Conservation (phyloP, 305 asterid species). For the Solanum hybrid region DNA sequence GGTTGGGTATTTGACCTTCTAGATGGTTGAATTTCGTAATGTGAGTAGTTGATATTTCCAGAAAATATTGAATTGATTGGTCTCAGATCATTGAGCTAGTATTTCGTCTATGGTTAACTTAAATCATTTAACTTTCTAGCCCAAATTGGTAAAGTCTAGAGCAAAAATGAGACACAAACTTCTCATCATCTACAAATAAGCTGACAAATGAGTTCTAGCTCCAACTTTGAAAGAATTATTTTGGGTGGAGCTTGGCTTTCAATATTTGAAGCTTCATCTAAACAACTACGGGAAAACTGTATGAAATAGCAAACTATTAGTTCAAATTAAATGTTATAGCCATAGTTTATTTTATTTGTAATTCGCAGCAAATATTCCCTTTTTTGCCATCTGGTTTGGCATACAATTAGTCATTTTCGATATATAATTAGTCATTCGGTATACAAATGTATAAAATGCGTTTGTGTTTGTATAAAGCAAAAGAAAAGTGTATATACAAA, state of each 20-base stretch:
- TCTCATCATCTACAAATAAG: background rate
- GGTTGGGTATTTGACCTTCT: background rate
- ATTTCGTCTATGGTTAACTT: background rate
- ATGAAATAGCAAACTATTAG: no score
- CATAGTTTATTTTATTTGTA: no score
- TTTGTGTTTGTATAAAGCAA: no score
- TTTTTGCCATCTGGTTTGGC: no score
- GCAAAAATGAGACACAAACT: background rate
- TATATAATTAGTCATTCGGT: no score
- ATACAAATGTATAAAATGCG: no score
- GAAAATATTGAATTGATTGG: background rate
- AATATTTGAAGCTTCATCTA: background rate
- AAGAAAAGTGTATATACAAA: no score
- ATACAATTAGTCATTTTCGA: no score
- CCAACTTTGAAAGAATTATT: background rate
- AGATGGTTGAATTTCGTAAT: background rate
- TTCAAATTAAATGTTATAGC: no score
- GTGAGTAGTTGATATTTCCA: background rate
- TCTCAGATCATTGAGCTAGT: background rate
- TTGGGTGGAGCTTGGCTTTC: background rate
- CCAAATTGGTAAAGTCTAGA: background rate
- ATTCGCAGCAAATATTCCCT: no score
- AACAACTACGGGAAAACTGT: background rate
- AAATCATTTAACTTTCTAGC: background rate
- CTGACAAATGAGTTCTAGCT: background rate